These are phyloP conservation scores for Rutstroemia sp. DNA, from an alignment of 2,329 filamentous ascomycete species.

Conservation along the genomic window DNA sequence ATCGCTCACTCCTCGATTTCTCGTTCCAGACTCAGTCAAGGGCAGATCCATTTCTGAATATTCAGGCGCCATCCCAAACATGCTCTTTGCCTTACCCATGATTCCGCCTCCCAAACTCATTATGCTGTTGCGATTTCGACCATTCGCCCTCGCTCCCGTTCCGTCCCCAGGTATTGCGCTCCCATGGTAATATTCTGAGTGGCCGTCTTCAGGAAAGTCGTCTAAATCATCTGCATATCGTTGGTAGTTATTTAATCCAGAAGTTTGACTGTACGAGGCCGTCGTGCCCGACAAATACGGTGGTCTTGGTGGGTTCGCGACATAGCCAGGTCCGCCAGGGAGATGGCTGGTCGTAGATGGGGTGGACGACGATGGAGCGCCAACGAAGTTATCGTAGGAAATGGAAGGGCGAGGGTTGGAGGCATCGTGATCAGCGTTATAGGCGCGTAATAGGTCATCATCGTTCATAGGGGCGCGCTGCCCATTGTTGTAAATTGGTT, in stretches of 20 bases:
- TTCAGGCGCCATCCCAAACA: conserved; percentile 74
- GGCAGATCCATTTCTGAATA: conserved; percentile 99
- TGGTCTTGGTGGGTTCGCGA: conserved; percentile 14
- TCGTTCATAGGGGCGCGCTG: conserved; percentile 74
- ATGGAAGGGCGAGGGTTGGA: conserved; percentile 69
- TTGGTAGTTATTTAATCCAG: conserved; percentile 80
- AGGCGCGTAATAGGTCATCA: conserved; percentile 69
- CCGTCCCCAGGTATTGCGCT: conserved; percentile 52
- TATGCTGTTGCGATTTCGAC: conserved; percentile 80
- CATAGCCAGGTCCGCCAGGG: conserved; percentile 27
- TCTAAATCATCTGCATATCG: conserved; percentile 85
- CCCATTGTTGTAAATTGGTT: conserved; percentile 66
- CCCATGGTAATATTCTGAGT: conserved; percentile 76
- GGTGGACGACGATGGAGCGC: conserved; percentile 48
- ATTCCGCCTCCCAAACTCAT: conserved; percentile 80
- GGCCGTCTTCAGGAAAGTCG: conserved; percentile 69
- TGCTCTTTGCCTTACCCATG: conserved; percentile 80
- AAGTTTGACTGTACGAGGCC: conserved; percentile 56
- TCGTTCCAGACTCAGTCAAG: conserved; percentile 67
- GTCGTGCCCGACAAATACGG: conserved; percentile 20
- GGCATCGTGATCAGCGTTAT: conserved; percentile 54
- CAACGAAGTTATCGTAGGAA: conserved; percentile 93
- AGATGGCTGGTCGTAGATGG: conserved; percentile 36
- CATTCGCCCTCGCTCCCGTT: conserved; percentile 41
- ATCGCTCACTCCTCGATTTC: conserved; percentile 35